Base-by-base conservation (phyloP, 495 filamentous ascomycete species). In the Annulohypoxylon stygium region DNA sequence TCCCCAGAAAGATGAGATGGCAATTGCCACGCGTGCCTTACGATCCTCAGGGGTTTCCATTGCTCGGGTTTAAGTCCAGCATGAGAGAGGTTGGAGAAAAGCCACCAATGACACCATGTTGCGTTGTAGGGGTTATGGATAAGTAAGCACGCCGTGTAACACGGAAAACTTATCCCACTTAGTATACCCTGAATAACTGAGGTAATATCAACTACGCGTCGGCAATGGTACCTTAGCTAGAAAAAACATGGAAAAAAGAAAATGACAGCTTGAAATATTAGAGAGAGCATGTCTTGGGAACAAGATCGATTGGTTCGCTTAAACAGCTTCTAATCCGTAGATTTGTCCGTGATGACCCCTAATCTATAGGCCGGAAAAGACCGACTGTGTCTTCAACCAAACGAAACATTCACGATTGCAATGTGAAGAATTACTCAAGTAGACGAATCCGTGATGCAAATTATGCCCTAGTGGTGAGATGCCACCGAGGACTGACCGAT, bases 381-480 rank as follows among this genome's bases (percentile, higher is more conserved):
- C 18, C 12, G 14, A 41, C 8, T 41, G 25, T 20, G 43, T 23
- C 16, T 43, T 26, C 36, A 43, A 36, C 14, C 11, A 11, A 10
- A 37, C n/a, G 11, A 20, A 60, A 18, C 36, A n/a, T n/a, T 3
- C 2, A 34, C 12, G 26, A 25, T 0, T 26, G n/a, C 12, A 6
- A 23, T 9, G 3, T 16, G 7, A 23, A 18, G 26, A 18, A 12
- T 6, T 39, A 14, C 39, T 43, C 16, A 61, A 45, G 51, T 54
- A 36, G 26, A 50, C 11, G 47, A 34, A 61, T 54, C 20, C 37
- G 58, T 26, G 55, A 66, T 74, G 65, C 61, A 69, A 73, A 73
- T 73, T 73, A 73, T 50, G 61, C 61, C 61, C 65, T 36, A 51
- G 61, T 58, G 16, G 33, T 43, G 43, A 50, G 55, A 62, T 62